A percentile compares a stretch with the other conserved stretches of the same genome.
These are phyloP conservation scores for Xylariaceae sp. DNA, from an alignment of 2,329 filamentous ascomycete species.

Conservation along the genomic window DNA sequence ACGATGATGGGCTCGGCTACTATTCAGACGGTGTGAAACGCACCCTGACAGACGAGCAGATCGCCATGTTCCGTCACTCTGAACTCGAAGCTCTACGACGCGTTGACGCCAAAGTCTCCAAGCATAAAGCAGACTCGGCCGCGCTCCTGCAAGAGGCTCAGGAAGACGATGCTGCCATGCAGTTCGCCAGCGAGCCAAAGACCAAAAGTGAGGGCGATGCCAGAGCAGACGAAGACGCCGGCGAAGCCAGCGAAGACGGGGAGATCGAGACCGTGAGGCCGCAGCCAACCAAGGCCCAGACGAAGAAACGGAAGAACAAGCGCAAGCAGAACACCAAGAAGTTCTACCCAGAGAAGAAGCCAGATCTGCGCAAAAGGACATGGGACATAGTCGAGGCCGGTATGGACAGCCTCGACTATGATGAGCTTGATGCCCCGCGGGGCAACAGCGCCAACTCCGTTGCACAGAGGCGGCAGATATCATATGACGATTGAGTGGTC, in stretches of 20 bases:
- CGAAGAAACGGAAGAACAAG: conserved; percentile 29
- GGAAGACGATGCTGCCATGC: conserved; percentile 3
- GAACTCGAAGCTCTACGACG: conserved; percentile 69
- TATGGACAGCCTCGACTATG: conserved; percentile 53
- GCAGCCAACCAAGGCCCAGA: conserved; percentile 17
- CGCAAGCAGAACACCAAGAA: conserved; percentile 31
- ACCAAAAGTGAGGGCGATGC: conserved; percentile 1
- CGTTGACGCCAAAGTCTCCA: conserved; percentile 31
- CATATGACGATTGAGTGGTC: conserved; percentile 37
- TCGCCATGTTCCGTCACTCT: conserved; percentile 82
- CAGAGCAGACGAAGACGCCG: conserved; percentile 12
- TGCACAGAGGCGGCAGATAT: conserved; percentile 36
- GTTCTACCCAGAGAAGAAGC: conserved; percentile 40
- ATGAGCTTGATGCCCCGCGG: conserved; percentile 30
- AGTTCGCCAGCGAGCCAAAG: conserved; percentile 3
- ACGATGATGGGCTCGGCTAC: conserved; percentile 67
- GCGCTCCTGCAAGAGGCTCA: conserved; percentile 7
- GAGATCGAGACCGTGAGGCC: conserved; percentile 25
- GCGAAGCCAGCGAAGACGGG: conserved; percentile 23
- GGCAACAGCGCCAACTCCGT: conserved; percentile 16
- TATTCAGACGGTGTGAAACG: conserved; percentile 82
- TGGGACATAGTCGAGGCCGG: conserved; percentile 60
- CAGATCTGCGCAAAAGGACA: conserved; percentile 57
- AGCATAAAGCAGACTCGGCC: conserved; percentile 12
- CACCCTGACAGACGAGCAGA: conserved; percentile 85